Evolutionary conservation across 2,329 filamentous ascomycete genomes (phyloP).

Genomic region (Fusarium humuli): DNA sequence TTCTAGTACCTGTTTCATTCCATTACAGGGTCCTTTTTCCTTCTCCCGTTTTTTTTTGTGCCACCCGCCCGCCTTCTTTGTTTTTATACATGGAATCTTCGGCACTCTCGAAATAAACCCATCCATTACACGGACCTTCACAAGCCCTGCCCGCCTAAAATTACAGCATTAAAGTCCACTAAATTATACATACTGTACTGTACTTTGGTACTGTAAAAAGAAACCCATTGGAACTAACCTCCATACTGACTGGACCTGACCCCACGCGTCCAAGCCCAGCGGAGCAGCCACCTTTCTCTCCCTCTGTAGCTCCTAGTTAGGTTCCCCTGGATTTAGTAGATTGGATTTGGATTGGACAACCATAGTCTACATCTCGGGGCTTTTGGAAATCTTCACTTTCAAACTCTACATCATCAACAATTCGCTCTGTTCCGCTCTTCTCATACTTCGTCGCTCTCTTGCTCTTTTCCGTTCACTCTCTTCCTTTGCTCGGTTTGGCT

Average conservation of each 20-base stretch:
- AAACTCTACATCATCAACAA: conserved; percentile 36
- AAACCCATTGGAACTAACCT: not conserved
- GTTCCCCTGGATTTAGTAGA: conserved; percentile 42
- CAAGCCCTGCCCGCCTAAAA: not conserved
- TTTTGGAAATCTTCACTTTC: conserved; percentile 35
- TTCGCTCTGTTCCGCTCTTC: not conserved
- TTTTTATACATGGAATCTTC: conserved; percentile 1
- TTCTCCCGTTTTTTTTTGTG: not conserved
- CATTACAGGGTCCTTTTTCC: conserved; percentile 24
- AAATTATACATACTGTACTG: not conserved
- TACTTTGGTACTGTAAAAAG: not conserved
- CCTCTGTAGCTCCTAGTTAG: conserved; percentile 32
- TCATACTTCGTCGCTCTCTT: conserved; percentile 14
- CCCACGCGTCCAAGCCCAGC: conserved; percentile 45
- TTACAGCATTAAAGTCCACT: conserved; percentile 5
- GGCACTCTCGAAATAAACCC: not conserved
- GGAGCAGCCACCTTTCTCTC: conserved; percentile 43
- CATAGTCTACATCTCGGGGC: conserved; percentile 18
- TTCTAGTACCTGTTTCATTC: conserved; percentile 29
- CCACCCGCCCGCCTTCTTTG: not conserved
- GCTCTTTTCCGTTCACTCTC: conserved; percentile 20
- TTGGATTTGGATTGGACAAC: conserved; percentile 36
- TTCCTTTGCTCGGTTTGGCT: conserved; percentile 17
- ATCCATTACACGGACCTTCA: not conserved
- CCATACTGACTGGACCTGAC: conserved; percentile 16